Evolutionary conservation across 768 basidiomycete species (phyloP).

Genomic region (Leccinum truebloodii): DNA sequence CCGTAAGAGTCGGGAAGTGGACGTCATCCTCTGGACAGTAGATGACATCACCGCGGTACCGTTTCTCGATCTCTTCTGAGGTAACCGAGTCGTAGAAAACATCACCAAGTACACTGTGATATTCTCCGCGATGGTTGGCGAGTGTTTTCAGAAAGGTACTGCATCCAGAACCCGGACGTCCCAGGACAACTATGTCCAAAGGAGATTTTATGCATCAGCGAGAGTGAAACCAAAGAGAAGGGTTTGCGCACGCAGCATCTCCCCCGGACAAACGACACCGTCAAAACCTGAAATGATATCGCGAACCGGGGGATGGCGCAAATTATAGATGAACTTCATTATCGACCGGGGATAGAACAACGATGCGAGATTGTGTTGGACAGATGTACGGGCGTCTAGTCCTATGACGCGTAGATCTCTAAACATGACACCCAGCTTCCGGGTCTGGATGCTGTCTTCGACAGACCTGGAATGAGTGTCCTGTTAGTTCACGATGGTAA

Average conservation of each 20-base stretch:
- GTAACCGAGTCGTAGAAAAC: conserved; percentile 50
- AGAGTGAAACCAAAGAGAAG: not conserved
- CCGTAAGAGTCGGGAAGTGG: conserved; percentile 40
- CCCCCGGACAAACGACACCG: conserved; percentile 64
- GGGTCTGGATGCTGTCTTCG: conserved; percentile 32
- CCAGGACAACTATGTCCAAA: conserved; percentile 66
- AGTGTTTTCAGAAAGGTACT: conserved; percentile 53
- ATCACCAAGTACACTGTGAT: conserved; percentile 40
- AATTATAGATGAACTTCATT: conserved; percentile 35
- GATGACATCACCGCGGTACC: conserved; percentile 48
- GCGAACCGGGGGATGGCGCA: conserved; percentile 59
- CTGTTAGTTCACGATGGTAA: not conserved
- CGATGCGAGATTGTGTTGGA: conserved; percentile 55
- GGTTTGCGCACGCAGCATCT: conserved; percentile 67
- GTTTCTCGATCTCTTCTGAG: conserved; percentile 42
- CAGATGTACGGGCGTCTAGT: conserved; percentile 41
- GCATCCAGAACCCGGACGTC: conserved; percentile 71
- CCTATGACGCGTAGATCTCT: conserved; percentile 54
- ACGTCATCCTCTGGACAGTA: conserved; percentile 37
- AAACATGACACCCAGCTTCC: conserved; percentile 53
- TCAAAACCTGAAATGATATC: conserved; percentile 48
- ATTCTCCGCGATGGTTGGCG: conserved; percentile 43
- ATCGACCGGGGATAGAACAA: conserved; percentile 23
- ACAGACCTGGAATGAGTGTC: conserved; percentile 28
- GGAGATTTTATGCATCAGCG: not conserved